Base-by-base conservation (phyloP, 345 rosid genomes). In the Sisymbrium altissimum region DNA sequence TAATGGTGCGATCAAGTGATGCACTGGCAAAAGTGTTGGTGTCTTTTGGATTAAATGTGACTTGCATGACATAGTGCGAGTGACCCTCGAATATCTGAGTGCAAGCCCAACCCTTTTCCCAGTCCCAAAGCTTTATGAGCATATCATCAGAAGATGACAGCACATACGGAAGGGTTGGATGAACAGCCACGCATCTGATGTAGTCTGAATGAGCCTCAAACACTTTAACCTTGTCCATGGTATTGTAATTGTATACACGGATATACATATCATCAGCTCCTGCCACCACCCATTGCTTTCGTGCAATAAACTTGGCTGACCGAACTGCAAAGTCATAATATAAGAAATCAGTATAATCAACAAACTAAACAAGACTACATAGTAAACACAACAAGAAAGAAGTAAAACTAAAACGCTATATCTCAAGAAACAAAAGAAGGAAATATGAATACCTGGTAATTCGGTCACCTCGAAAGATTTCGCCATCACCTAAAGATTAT, bases 1-100 rank as follows among this genome's bases (percentile, higher is more conserved):
- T 90, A 67, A 87, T 78, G 21, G 95, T 92, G 66, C 90, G 93
- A 86, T 96, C 99, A 79, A 96, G 97, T 40, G 98, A 96, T 30
- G 98, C 98, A 80, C 96, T 92, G 39, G 98, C 98, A 80, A 96
- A 96, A 56, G 98, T 92, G 75, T 92, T 87, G 55, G 91, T 87
- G 71, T 92, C 97, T 78, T 88, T 89, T 30, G 98, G 98, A 77
- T 89, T 90, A 73, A 96, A 89, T 17, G 97, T 87, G 33, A 88
- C 96, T 83, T 96, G 98, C 99, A 96, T 96, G 66, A 96, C 98
- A 87, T 92, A 92, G 81, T 95, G 99, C 9, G 99, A 95, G 61
- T 95, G 99, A n/a, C 99, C 99, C 82, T 92, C 99, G 67, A 96
- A 96, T 44, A 90, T 86, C 72, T 88, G 96, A 74, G 94, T 84